Base-by-base conservation (phyloP, 371 early-diverging fungal genomes). In the Homolaphlyctis polyrhiza region DNA sequence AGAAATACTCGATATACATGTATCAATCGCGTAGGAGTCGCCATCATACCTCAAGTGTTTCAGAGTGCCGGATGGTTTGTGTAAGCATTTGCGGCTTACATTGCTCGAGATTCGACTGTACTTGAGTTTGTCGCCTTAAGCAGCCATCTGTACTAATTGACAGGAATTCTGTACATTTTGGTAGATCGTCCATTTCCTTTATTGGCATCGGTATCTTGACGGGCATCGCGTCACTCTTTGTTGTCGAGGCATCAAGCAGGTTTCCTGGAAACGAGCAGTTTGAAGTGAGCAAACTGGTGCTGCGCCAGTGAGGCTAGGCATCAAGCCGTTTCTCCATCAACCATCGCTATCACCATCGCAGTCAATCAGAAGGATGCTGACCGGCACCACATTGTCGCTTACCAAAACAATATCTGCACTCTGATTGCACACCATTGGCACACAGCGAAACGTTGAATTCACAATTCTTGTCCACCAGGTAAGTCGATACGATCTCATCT, bases 181-280 rank as follows among this genome's bases (percentile, higher is more conserved):
- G n/a, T n/a, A n/a, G n/a, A n/a, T n/a, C 23, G 45, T 62, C 62
- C 3, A 4, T 79, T 0, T 50, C 62, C n/a, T 74, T 79, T 50
- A 23, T 74, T 28, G 39, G 70, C 28, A 60, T 79, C 34, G 68
- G 66, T 2, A 62, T 70, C 39, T 55, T 79, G 29, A 59, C 79
- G 13, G 72, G 51, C 23, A 65, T 79, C 47, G 71, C 70, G 33
- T 71, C 68, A 30, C 62, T 79, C 58, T 76, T 75, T 62, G 57
- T 79, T 35, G 62, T 74, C 52, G 79, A 79, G 50, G 62, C 68
- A 35, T 69, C 71, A 69, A 72, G 74, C 0, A 70, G 72, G 54
- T 79, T 79, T 69, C 79, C 79, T 1, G 79, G 79, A 33, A 79
- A 79, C 60, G 66, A 72, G 47, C 52, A 67, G 47, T 79, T 79